These are phyloP conservation scores for Thelephora terrestris DNA, from an alignment of 1,284 basidiomycete species.

Conservation along the genomic window DNA sequence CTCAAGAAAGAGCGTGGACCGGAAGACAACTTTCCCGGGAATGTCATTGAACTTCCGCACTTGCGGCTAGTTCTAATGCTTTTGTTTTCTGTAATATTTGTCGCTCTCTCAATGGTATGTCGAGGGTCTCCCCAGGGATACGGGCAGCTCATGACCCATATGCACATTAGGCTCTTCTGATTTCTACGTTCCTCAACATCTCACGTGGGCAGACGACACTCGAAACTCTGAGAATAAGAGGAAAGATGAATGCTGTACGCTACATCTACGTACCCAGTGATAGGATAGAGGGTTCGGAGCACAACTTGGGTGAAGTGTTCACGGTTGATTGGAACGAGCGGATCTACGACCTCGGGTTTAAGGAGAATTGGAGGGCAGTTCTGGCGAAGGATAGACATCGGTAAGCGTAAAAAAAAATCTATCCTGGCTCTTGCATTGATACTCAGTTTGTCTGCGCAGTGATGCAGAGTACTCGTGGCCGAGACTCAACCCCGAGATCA, in stretches of 20 bases:
- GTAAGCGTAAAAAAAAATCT: neutral
- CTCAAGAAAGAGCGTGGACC: slow-evolving; percentile 14
- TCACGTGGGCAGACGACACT: slow-evolving; percentile 26
- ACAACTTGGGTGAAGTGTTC: slow-evolving; percentile 5
- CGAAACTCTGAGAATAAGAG: slow-evolving; percentile 17
- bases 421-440: neutral
- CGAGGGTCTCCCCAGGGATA: neutral
- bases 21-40: slow-evolving; percentile 9
- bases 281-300: neutral
- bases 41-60: slow-evolving; percentile 31
- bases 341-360: neutral
- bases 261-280: slow-evolving; percentile 11
- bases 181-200: slow-evolving; percentile 20
- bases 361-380: neutral
- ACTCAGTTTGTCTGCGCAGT: slow-evolving; percentile 1
- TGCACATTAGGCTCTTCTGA: slow-evolving; percentile 18
- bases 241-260: neutral
- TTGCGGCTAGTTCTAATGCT: slow-evolving; percentile 24
- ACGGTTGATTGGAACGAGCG: slow-evolving; percentile 2
- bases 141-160: neutral
- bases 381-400: neutral
- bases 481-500: slow-evolving; percentile 28
- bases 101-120: slow-evolving; percentile 32
- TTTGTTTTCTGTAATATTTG: slow-evolving; percentile 22
- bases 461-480: slow-evolving; percentile 28